Evolutionary conservation across 2,329 filamentous ascomycete genomes (phyloP).

Genomic region (Hypoxylon sp.): DNA sequence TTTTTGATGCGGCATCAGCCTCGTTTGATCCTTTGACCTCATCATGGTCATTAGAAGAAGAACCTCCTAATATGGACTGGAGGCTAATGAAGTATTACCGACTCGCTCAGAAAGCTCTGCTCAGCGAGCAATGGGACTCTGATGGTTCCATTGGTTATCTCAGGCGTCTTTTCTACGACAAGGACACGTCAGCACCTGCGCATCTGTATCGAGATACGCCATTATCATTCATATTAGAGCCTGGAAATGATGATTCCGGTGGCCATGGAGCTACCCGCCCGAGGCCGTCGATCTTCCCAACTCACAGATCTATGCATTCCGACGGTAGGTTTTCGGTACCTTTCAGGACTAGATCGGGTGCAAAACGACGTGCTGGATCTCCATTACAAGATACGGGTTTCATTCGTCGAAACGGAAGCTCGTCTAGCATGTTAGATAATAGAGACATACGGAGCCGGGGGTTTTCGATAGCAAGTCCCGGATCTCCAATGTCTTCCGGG

Average conservation of each 20-base stretch:
- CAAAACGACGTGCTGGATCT: constrained; percentile 32
- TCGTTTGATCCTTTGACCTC: constrained; percentile 32
- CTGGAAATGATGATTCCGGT: constrained; percentile 3
- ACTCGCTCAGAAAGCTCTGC: constrained; percentile 28
- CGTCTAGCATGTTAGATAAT: constrained; percentile 30
- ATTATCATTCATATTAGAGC: not conserved
- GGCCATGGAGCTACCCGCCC: not conserved
- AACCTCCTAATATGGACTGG: constrained; percentile 31
- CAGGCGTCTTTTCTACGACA: constrained; percentile 24
- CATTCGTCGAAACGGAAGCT: constrained; percentile 32
- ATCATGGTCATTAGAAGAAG: constrained; percentile 35
- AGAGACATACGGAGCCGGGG: constrained; percentile 23
- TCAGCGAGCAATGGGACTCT: constrained; percentile 15
- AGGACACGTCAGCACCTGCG: not conserved
- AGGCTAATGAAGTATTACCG: constrained; percentile 37
- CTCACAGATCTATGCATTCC: constrained; percentile 2
- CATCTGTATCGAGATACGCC: not conserved
- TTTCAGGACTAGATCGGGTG: constrained; percentile 23
- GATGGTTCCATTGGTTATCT: constrained; percentile 26
- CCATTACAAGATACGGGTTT: constrained; percentile 22
- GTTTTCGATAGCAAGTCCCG: constrained; percentile 24
- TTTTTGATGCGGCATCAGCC: constrained; percentile 35
- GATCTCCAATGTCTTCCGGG: constrained; percentile 32
- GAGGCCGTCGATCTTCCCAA: constrained; percentile 6
- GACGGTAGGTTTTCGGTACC: constrained; percentile 17